phyloP scores from a whole-genome alignment of 768 basidiomycete species.

The Boletus subcaerulescens region DNA sequence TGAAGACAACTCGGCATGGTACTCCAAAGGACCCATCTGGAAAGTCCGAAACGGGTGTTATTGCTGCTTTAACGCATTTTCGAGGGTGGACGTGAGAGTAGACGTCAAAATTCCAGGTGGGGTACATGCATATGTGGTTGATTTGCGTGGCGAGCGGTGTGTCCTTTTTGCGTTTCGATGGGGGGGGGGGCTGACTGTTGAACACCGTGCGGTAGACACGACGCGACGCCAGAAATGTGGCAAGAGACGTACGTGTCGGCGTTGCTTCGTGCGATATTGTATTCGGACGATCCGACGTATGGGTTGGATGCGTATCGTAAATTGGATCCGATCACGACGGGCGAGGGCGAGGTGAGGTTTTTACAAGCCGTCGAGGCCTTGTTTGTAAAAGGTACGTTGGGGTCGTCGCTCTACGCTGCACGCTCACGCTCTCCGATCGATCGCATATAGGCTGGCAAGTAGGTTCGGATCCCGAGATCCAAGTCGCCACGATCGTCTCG shows the following conservation, averaged over 20 bases:
- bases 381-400: conserved; percentile 70
- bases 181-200: no score
- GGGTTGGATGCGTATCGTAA: conserved; percentile 92
- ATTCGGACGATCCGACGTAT: conserved; percentile 93
- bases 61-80: conserved; percentile 98
- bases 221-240: conserved; percentile 91
- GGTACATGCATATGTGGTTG: conserved; percentile 90
- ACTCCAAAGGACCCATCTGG: conserved; percentile 79
- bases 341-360: conserved; percentile 87
- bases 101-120: conserved; percentile 99
- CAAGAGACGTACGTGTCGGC: conserved; percentile 97
- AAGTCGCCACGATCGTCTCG: conserved; percentile 93
- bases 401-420: neutral
- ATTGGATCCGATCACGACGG: conserved; percentile 88
- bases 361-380: conserved; percentile 86
- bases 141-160: conserved; percentile 90
- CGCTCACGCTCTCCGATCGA: neutral
- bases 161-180: conserved; percentile 21
- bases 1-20: conserved; percentile 91
- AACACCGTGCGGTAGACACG: conserved; percentile 47
- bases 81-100: conserved; percentile 91
- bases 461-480: conserved; percentile 97
- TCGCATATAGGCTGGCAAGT: conserved; percentile 84
- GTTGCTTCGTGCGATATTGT: conserved; percentile 84
- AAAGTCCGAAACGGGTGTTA: conserved; percentile 92